Evolutionary conservation across 805 yeast species (phyloP).

Genomic region (Candida insectalens): DNA sequence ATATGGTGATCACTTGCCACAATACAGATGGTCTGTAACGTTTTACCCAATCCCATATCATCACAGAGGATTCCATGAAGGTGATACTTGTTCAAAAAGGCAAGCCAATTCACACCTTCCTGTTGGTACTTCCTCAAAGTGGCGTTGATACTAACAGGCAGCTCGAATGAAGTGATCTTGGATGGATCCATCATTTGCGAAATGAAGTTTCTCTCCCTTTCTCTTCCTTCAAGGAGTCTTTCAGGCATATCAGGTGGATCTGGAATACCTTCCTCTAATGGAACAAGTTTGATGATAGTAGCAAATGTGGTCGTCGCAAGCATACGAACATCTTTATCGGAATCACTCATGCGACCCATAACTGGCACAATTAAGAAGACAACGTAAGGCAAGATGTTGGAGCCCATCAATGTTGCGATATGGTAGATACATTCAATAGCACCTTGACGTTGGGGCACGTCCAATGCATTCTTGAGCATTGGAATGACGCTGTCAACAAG

Average conservation of each 20-base stretch:
- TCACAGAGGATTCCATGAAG: conserved; percentile 96
- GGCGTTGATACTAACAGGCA: conserved; percentile 90
- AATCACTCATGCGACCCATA: conserved; percentile 95
- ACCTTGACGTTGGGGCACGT: conserved; percentile 74
- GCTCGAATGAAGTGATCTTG: conserved; percentile 74
- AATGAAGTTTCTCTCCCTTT: conserved; percentile 86
- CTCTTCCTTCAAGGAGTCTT: conserved; percentile 79
- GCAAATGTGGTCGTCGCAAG: conserved; percentile 96
- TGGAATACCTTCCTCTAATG: conserved; percentile 93
- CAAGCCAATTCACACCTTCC: conserved; percentile 98
- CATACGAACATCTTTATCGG: conserved; percentile 78
- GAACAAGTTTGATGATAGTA: conserved; percentile 87
- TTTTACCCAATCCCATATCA: conserved; percentile 98
- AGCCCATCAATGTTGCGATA: conserved; percentile 75
- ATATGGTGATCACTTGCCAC: conserved; percentile 92
- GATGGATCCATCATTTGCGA: conserved; percentile 97
- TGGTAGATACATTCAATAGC: conserved; percentile 89
- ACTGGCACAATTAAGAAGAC: conserved; percentile 94
- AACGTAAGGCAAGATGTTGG: conserved; percentile 84
- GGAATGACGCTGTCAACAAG: conserved; percentile 76
- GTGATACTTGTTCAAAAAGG: conserved; percentile 88
- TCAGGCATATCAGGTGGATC: conserved; percentile 89
- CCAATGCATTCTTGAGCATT: conserved; percentile 66
- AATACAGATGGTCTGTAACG: conserved; percentile 93
- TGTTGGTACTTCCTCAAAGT: conserved; percentile 92